phyloP scores from a whole-genome alignment of 768 basidiomycete species.

The Boletus sensibilis region DNA sequence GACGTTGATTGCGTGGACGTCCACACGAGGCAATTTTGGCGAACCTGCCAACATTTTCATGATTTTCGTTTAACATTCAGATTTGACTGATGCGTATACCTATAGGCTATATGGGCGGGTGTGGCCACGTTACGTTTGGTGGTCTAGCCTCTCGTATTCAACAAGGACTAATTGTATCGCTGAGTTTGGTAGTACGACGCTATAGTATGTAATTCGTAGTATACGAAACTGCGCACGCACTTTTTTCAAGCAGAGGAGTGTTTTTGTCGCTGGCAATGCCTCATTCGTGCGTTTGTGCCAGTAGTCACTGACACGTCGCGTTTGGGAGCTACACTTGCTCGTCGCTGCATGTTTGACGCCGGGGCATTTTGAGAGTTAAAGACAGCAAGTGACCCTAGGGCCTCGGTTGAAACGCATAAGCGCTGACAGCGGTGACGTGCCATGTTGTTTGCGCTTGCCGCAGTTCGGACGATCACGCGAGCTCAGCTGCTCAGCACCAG shows the following conservation, averaged over 20 bases:
- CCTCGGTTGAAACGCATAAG: conserved; percentile 1
- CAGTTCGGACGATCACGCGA: conserved; percentile 8
- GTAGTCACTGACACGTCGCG: neutral
- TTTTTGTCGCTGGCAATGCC: neutral
- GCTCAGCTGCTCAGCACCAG: neutral
- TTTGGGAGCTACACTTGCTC: neutral
- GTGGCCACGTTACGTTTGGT: conserved; percentile 1
- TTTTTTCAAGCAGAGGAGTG: neutral
- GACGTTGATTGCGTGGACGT: neutral
- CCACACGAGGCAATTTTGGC: neutral
- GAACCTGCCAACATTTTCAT: neutral
- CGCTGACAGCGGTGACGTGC: neutral
- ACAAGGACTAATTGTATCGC: neutral
- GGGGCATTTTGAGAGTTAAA: neutral
- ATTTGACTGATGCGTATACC: neutral
- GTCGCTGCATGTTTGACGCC: neutral
- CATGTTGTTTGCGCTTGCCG: neutral
- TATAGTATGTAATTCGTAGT: conserved; percentile 11
- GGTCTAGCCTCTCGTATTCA: neutral
- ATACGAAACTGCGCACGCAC: neutral
- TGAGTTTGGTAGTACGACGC: neutral
- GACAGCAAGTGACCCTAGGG: neutral
- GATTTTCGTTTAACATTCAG: neutral
- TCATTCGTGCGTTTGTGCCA: neutral
- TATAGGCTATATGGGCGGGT: neutral